Conservation (phyloP, 441 rosid species). For the Cnidoscolus chayamansa region DNA sequence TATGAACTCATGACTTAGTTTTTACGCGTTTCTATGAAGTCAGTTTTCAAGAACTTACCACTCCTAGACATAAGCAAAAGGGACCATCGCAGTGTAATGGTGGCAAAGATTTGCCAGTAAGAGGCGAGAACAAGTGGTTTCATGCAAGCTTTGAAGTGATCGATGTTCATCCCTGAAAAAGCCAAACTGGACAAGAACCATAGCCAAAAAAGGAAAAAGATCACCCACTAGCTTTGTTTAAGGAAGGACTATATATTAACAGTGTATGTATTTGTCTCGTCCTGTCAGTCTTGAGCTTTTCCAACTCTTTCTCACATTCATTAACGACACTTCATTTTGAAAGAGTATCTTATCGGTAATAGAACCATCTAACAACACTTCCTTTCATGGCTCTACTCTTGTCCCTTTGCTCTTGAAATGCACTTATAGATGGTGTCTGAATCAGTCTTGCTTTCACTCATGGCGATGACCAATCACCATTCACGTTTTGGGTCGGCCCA, state of each 20-base stretch:
- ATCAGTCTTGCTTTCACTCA: too few relatives aligned
- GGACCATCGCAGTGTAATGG: slow-evolving; percentile 49
- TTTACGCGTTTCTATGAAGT: slow-evolving; percentile 12
- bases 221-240: slow-evolving; percentile 22
- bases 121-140: slow-evolving; percentile 78
- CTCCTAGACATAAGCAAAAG: slow-evolving; percentile 69
- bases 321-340: too few relatives aligned
- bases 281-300: neutral
- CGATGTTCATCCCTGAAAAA: slow-evolving; percentile 76
- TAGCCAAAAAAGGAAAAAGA: slow-evolving; percentile 63
- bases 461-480: too few relatives aligned
- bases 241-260: too few relatives aligned
- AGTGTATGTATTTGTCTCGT: slow-evolving; percentile 5
- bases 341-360: too few relatives aligned
- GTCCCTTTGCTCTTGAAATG: too few relatives aligned
- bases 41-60: slow-evolving; percentile 38
- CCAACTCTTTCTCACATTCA: too few relatives aligned
- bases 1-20: too few relatives aligned
- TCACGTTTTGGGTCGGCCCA: too few relatives aligned
- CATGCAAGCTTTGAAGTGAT: slow-evolving; percentile 73
- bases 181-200: slow-evolving; percentile 71
- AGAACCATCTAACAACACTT: too few relatives aligned
- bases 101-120: slow-evolving; percentile 75
- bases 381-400: too few relatives aligned
- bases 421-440: too few relatives aligned